Evolutionary conservation across 345 rosid species (phyloP).

Genomic region (Hibiscus syriacus): DNA sequence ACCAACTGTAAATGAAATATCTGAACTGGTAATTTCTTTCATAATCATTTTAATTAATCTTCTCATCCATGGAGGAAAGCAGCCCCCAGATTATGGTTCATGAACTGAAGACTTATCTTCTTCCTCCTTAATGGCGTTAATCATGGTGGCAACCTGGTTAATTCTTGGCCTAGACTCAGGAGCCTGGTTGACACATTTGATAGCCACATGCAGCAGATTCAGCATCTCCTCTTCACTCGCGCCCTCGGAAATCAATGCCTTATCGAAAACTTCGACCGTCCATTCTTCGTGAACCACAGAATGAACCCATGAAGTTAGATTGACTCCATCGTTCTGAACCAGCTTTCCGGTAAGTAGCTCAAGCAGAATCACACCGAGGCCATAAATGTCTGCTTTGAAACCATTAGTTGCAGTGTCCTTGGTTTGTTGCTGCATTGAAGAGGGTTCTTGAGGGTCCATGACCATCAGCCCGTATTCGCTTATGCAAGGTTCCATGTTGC

Average conservation of each 20-base stretch:
- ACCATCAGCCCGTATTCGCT: slow-evolving; percentile 55
- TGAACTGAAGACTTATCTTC: slow-evolving; percentile 39
- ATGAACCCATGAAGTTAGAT: slow-evolving; percentile 52
- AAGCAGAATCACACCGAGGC: slow-evolving; percentile 45
- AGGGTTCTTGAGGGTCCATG: slow-evolving; percentile 11
- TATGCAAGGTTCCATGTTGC: slow-evolving; percentile 46
- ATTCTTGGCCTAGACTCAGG: slow-evolving; percentile 36
- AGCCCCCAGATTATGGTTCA: slow-evolving; percentile 11
- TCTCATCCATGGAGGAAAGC: slow-evolving; percentile 1
- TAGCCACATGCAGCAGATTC: slow-evolving; percentile 48
- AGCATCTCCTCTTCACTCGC: slow-evolving; percentile 56
- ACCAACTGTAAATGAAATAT: background rate
- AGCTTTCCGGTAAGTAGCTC: slow-evolving; percentile 51
- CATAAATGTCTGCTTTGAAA: slow-evolving; percentile 35
- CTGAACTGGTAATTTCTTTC: background rate
- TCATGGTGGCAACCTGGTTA: slow-evolving; percentile 36
- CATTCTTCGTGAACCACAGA: slow-evolving; percentile 50
- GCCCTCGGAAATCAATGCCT: slow-evolving; percentile 32
- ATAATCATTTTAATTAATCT: background rate
- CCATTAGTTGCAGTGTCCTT: slow-evolving; percentile 1
- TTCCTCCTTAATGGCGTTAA: slow-evolving; percentile 41
- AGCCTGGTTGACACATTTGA: slow-evolving; percentile 36
- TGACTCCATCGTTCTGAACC: slow-evolving; percentile 34
- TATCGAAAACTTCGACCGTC: slow-evolving; percentile 60
- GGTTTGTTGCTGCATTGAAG: background rate